These are phyloP conservation scores for Irpex rosettiformis DNA, from an alignment of 1,284 basidiomycete genomes.

Conservation along the genomic window DNA sequence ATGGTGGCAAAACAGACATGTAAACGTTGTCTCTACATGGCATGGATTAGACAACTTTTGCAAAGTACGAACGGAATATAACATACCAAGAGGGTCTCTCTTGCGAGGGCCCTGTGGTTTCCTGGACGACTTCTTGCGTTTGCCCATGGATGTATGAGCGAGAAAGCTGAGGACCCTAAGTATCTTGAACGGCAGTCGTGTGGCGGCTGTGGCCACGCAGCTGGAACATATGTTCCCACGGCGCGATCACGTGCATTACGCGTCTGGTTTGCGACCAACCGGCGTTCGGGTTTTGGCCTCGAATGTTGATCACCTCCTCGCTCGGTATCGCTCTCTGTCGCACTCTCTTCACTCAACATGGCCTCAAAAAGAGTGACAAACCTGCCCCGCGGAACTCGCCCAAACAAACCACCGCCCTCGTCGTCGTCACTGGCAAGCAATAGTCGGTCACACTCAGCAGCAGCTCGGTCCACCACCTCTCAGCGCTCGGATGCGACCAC, in stretches of 20 bases:
- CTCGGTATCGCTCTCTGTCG: not conserved
- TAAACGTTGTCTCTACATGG: constrained; percentile 67
- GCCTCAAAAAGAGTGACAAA: constrained; percentile 45
- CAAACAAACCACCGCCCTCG: constrained; percentile 33
- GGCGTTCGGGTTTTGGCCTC: constrained; percentile 8
- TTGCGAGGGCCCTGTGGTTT: constrained; percentile 57
- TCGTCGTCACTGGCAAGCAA: constrained; percentile 17
- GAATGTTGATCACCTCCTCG: not conserved
- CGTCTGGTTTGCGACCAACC: constrained; percentile 19
- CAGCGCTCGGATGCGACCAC: constrained; percentile 28
- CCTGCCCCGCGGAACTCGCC: constrained; percentile 28
- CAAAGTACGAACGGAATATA: not conserved
- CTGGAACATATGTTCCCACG: constrained; percentile 7
- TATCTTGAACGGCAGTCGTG: too few species aligned
- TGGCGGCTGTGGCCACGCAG: constrained; percentile 20
- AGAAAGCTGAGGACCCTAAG: not conserved
- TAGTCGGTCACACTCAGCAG: constrained; percentile 28
- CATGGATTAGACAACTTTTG: constrained; percentile 6
- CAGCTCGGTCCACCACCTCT: constrained; percentile 29
- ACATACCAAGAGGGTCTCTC: constrained; percentile 68
- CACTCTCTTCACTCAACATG: constrained; percentile 32
- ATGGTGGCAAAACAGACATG: constrained; percentile 89
- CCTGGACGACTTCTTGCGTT: constrained; percentile 83
- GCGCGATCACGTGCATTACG: constrained; percentile 25
- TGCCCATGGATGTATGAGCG: constrained; percentile 55